Evolutionary conservation across 2,329 filamentous ascomycete genomes (phyloP).

Genomic region (Chaetomiaceae sp.): DNA sequence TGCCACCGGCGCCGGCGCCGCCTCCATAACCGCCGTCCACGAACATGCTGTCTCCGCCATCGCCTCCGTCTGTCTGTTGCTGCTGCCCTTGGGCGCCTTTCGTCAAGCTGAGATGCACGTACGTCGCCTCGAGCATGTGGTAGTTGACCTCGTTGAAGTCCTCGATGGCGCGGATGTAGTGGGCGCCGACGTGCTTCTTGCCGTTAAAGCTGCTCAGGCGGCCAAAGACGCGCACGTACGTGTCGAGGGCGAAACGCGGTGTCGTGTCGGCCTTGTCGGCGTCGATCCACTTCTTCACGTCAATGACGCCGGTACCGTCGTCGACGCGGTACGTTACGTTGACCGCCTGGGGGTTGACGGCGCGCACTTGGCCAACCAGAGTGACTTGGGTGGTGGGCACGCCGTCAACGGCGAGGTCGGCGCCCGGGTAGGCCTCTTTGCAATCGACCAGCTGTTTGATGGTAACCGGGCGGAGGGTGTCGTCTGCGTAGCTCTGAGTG

Average conservation of each 20-base stretch:
- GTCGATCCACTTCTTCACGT: slow-evolving; percentile 85
- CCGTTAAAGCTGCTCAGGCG: slow-evolving; percentile 77
- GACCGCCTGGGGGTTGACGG: slow-evolving; percentile 77
- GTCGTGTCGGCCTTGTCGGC: slow-evolving; percentile 48
- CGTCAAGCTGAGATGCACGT: slow-evolving; percentile 78
- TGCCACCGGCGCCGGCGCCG: slow-evolving; percentile 30
- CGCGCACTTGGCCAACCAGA: slow-evolving; percentile 85
- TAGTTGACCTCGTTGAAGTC: slow-evolving; percentile 92
- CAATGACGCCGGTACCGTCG: slow-evolving; percentile 87
- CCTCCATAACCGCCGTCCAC: slow-evolving; percentile 37
- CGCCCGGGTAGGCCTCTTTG: slow-evolving; percentile 63
- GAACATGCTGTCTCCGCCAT: slow-evolving; percentile 48
- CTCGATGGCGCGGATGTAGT: slow-evolving; percentile 70
- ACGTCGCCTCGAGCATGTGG: slow-evolving; percentile 84
- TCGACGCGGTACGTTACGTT: slow-evolving; percentile 91
- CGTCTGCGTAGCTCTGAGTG: slow-evolving; percentile 60
- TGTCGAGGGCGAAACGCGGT: slow-evolving; percentile 55
- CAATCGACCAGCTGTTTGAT: slow-evolving; percentile 91
- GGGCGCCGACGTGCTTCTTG: slow-evolving; percentile 73
- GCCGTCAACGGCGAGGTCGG: slow-evolving; percentile 79
- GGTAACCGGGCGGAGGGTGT: slow-evolving; percentile 86
- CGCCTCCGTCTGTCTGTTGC: slow-evolving; percentile 31
- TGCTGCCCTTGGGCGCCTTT: slow-evolving; percentile 48
- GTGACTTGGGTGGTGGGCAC: slow-evolving; percentile 68
- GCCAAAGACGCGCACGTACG: slow-evolving; percentile 81